Conservation (phyloP, 2,329 filamentous ascomycete genomes). For the Leptographium flavum region DNA sequence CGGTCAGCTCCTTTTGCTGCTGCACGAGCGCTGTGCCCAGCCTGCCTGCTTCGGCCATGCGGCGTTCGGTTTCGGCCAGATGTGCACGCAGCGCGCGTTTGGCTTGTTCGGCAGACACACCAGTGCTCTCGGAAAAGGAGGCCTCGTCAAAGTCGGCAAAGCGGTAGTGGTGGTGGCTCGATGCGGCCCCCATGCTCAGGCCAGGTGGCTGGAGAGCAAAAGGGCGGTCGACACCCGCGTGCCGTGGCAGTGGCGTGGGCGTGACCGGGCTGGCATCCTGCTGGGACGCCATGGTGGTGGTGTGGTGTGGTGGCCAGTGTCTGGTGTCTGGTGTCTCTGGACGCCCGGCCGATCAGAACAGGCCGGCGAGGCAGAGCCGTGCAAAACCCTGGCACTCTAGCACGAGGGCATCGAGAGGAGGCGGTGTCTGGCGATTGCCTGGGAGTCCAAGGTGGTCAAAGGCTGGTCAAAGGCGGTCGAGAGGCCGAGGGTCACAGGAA, state of each 20-base stretch:
- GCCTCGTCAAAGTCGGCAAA: constrained; percentile 70
- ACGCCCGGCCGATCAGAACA: not conserved
- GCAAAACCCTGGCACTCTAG: not conserved
- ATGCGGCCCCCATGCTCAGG: constrained; percentile 15
- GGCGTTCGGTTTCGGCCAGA: constrained; percentile 78
- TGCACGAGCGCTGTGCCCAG: constrained; percentile 77
- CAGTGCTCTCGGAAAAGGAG: constrained; percentile 62
- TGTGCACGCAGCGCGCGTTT: constrained; percentile 84
- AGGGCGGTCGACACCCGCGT: constrained; percentile 5
- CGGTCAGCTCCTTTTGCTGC: constrained; percentile 70
- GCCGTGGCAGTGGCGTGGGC: constrained; percentile 10
- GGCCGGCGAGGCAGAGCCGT: constrained; percentile 2
- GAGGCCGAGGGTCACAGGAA: not conserved
- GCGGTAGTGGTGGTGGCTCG: constrained; percentile 55
- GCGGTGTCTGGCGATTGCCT: too few species aligned
- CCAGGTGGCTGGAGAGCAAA: constrained; percentile 9
- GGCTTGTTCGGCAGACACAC: constrained; percentile 68
- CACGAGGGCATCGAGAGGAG: constrained; percentile 5
- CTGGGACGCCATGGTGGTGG: constrained; percentile 9
- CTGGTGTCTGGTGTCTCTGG: too few species aligned
- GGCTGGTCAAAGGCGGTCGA: too few species aligned
- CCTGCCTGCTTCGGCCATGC: constrained; percentile 81
- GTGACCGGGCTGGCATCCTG: constrained; percentile 11
- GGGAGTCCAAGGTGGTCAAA: too few species aligned
- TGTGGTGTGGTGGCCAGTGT: too few species aligned